These are phyloP conservation scores for Boletellus deceptivus DNA, from an alignment of 1,284 basidiomycete genomes.

Conservation along the genomic window DNA sequence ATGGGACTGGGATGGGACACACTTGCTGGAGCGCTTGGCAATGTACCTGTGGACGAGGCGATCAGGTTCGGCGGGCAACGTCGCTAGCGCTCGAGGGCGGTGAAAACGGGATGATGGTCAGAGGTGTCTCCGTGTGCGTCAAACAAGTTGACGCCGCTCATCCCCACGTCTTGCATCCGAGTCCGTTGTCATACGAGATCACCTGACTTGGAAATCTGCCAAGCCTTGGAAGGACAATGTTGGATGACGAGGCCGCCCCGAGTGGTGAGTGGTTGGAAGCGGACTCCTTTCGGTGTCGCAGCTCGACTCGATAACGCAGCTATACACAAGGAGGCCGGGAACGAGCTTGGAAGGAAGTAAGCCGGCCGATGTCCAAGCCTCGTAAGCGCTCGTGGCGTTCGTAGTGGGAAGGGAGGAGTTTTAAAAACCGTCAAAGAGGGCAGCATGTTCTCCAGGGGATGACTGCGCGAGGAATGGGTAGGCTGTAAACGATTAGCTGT, in stretches of 20 bases:
- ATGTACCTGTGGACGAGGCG: background rate
- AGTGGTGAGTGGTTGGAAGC: slow-evolving; percentile 66
- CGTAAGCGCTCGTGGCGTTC: slow-evolving; percentile 68
- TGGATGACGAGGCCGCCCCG: slow-evolving; percentile 68
- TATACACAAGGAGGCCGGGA: slow-evolving; percentile 82
- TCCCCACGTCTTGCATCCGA: slow-evolving; percentile 58
- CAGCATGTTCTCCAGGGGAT: too few species aligned
- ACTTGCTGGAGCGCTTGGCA: background rate
- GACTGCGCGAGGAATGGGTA: too few species aligned
- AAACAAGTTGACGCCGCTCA: slow-evolving; percentile 79
- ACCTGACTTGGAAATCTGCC: slow-evolving; percentile 76
- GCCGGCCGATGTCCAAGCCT: slow-evolving; percentile 75
- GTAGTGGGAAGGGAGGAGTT: slow-evolving; percentile 63
- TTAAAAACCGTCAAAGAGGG: too few species aligned
- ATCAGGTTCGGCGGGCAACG: background rate
- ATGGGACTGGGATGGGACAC: background rate
- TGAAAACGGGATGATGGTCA: slow-evolving; percentile 55
- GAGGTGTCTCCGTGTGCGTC: slow-evolving; percentile 77
- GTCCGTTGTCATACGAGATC: slow-evolving; percentile 83
- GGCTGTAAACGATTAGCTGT: too few species aligned
- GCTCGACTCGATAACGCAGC: too few species aligned
- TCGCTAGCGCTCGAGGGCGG: slow-evolving; percentile 11
- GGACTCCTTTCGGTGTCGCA: too few species aligned
- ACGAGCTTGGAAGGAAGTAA: slow-evolving; percentile 74
- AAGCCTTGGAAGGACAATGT: slow-evolving; percentile 46